Evolutionary conservation across 176 grass and related monocot genomes (phyloP).

Genomic region (Alopecurus myosuroides): DNA sequence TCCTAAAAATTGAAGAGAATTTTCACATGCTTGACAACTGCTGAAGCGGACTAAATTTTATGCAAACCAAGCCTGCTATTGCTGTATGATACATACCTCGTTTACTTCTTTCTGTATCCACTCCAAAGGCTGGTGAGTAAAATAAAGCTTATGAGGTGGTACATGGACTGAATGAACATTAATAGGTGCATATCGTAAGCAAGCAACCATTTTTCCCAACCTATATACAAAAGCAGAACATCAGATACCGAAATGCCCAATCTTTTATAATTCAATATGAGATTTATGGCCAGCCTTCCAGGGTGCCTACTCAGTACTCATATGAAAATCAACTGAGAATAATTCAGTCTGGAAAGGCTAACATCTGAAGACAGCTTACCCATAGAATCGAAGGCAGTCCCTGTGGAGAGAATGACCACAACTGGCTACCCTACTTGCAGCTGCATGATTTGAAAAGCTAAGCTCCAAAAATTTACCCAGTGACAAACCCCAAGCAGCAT

Average conservation of each 20-base stretch:
- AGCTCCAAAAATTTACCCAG: constrained; percentile 99
- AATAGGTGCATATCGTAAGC: constrained; percentile 81
- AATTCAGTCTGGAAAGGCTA: constrained; percentile 1
- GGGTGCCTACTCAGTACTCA: neutral
- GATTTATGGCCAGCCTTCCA: constrained; percentile 9
- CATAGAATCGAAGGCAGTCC: constrained; percentile 95
- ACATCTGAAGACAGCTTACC: constrained; percentile 41
- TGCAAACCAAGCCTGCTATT: constrained; percentile 34
- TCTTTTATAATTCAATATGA: constrained; percentile 11
- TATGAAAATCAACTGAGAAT: constrained; percentile 7
- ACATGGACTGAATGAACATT: constrained; percentile 82
- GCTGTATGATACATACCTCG: constrained; percentile 52
- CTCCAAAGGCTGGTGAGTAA: constrained; percentile 74
- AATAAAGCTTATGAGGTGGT: constrained; percentile 85
- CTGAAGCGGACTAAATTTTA: neutral
- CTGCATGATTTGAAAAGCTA: constrained; percentile 94
- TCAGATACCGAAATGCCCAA: constrained; percentile 21
- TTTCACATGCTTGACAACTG: constrained; percentile 1
- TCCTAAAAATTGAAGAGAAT: neutral
- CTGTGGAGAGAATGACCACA: constrained; percentile 96
- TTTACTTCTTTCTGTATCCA: constrained; percentile 84
- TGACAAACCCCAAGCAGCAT: constrained; percentile 96
- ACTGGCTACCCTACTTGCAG: constrained; percentile 87
- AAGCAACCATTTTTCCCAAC: constrained; percentile 88
- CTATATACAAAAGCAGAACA: constrained; percentile 43